Evolutionary conservation across 1,284 basidiomycete species (phyloP), one percentile per base, ranked within the genome.

Genomic region (Ceratobasidium sp.): DNA sequence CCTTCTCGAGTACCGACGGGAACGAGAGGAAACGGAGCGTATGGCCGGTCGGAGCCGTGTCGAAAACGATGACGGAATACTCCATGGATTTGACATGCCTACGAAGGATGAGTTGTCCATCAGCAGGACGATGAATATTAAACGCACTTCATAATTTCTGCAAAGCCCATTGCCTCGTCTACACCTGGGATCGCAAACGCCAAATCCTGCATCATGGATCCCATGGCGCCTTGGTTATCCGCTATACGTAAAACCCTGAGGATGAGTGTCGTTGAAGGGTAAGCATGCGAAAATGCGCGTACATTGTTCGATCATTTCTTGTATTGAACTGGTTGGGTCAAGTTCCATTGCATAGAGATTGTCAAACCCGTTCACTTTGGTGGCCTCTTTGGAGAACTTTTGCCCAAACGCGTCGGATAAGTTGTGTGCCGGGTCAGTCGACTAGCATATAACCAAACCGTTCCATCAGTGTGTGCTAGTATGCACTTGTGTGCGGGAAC

Each of bases 71-170:
- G 72, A 97, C 94, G 26, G 94, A 96, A 84, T 97, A 99, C 82
- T 98, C 91, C 97, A 99, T 98, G n/a, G 94, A 97, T 83, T 99
- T 98, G 82, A 99, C 97, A 81, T 98, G 96, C 79, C 94, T 97
- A 36, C 21, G 36, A 45, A 18, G 26, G 70, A 50, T 46, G 32
- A 58, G 48, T 50, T 18, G 39, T 36, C 45, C 46, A 26, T n/a
- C 16, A 0, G 32, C n/a, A 14, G 26, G 14, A 32, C 12, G 26
- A 34, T 23, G 57, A 21, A 43, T 34, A 34, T 10, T 1, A 23
- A n/a, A 83, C 88, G 75, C 74, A 96, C 94, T 99, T 99, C 97
- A 99, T 99, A 82, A 99, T 97, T 82, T 99, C 97, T 0, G 97
- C 97, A 78, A 99, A 99, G 73, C 96, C 97, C 97, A 99, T 99